Conservation (phyloP, 345 rosid species). For the Gossypium ekmanianum region DNA sequence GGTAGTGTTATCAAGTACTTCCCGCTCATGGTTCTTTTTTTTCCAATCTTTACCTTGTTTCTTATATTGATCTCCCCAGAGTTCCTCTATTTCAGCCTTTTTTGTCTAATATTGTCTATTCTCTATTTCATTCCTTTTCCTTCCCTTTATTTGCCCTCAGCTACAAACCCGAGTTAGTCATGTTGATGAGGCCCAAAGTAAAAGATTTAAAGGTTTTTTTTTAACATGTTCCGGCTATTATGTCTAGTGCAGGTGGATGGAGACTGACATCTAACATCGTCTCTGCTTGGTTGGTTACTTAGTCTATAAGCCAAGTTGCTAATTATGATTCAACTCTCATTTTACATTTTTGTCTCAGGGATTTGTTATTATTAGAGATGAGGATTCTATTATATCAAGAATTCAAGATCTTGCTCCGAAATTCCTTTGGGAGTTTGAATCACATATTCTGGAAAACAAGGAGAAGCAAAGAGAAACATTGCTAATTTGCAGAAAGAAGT, state of each 20-base stretch:
- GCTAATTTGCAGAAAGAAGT: constrained; percentile 73
- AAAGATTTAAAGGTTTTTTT: neutral
- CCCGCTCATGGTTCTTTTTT: neutral
- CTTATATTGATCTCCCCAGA: neutral
- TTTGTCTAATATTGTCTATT: neutral
- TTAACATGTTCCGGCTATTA: neutral
- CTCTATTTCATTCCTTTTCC: neutral
- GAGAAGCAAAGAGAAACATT: constrained; percentile 58
- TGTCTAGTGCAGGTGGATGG: neutral
- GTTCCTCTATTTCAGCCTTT: neutral
- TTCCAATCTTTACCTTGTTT: neutral
- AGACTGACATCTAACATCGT: neutral
- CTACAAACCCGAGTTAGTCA: neutral
- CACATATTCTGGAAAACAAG: constrained; percentile 52
- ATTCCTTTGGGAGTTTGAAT: constrained; percentile 74
- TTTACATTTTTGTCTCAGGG: constrained; percentile 50
- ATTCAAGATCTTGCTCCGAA: constrained; percentile 63
- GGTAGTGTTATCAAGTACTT: neutral
- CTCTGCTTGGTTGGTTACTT: neutral
- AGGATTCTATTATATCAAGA: constrained; percentile 49
- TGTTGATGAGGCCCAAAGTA: constrained; percentile 1
- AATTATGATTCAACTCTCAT: neutral
- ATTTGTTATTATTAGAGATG: constrained; percentile 70
- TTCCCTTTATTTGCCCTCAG: neutral
- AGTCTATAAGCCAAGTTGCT: neutral